These are phyloP conservation scores for Tardiomyces depauwii DNA, from an alignment of 1,139 yeast genomes.

Conservation along the genomic window DNA sequence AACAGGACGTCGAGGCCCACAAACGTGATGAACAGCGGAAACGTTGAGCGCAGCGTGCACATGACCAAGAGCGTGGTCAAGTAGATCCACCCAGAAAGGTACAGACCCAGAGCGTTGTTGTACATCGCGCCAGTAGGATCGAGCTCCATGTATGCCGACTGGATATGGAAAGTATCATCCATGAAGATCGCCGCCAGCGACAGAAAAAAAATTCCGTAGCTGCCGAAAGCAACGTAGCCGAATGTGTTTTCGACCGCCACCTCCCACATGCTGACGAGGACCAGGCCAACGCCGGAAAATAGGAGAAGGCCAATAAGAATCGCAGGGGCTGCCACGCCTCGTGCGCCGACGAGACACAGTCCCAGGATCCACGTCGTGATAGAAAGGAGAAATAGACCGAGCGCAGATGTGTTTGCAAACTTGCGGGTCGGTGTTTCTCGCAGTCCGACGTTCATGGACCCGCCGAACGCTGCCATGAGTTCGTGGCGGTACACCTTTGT, in stretches of 20 bases:
- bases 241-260: slow-evolving; percentile 64
- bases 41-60: slow-evolving; percentile 70
- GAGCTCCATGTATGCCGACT: not conserved
- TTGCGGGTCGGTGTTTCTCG: slow-evolving; percentile 54
- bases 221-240: slow-evolving; percentile 77
- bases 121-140: slow-evolving; percentile 26
- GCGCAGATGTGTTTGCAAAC: slow-evolving; percentile 83
- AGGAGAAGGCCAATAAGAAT: slow-evolving; percentile 64
- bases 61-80: slow-evolving; percentile 59
- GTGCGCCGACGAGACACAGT: slow-evolving; percentile 51
- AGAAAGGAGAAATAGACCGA: slow-evolving; percentile 78
- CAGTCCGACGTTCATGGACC: slow-evolving; percentile 54
- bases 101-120: slow-evolving; percentile 58
- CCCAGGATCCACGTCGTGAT: slow-evolving; percentile 75
- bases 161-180: slow-evolving; percentile 56
- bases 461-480: slow-evolving; percentile 58
- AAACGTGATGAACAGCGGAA: slow-evolving; percentile 62
- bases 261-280: slow-evolving; percentile 69
- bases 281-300: slow-evolving; percentile 74
- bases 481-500: slow-evolving; percentile 56
- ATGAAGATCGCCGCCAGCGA: slow-evolving; percentile 61
- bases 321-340: slow-evolving; percentile 40
- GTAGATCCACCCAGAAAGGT: slow-evolving; percentile 64
- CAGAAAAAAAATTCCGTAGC: slow-evolving; percentile 87
- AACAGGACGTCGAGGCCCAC: slow-evolving; percentile 55